Base-by-base conservation (phyloP, 2,329 filamentous ascomycete genomes). In the Aphanoascus verrucosus region DNA sequence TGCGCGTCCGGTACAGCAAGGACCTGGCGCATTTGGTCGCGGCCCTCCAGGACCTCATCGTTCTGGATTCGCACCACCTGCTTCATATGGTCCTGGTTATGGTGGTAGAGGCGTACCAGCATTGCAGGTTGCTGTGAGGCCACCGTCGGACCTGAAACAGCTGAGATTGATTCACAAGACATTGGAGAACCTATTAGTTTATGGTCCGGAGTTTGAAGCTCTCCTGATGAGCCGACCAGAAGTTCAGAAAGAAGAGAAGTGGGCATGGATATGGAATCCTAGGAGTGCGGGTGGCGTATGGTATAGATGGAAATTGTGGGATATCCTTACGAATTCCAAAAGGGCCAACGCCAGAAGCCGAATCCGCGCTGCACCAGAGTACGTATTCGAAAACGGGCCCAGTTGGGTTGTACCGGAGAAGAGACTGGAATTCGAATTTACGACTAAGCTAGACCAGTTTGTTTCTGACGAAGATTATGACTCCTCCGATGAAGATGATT, bases 191-290 rank as follows among this genome's bases (percentile, higher is more conserved):
- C 75, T 97, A 0, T 73, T 96, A 7, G 80, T 82, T 19, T 82
- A 93, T 60, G 89, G 90, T 0, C 82, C 87, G 0, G 88, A 93
- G 63, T 94, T 95, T 56, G 93, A 98, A 69, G 89, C 90, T 4
- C 74, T 94, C 1, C 77, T 98, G 5, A 97, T 97, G 93, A 85
- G 84, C 48, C 78, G 87, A 15, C 81, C 86, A 0, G 82, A 89
- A 52, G 85, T 97, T 1, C 88, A 94, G 65, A 79, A 77, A 40
- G 87, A 95, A 56, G 87, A 94, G 67, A 89, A 85, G 59, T 97
- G 91, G 83, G 86, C 89, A 0, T 98, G 90, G 86, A 75, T 98
- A 4, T 98, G 88, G 84, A 85, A 97, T 66, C 79, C 89, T 17
- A 79, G 83, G 59, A 90, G 83, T 63, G 75, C 78, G 57, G 89